Percentiles rank a stretch among this genome's conserved stretches.
These are phyloP conservation scores for Suillus ampliporus DNA, from an alignment of 768 basidiomycete species.

Conservation along the genomic window DNA sequence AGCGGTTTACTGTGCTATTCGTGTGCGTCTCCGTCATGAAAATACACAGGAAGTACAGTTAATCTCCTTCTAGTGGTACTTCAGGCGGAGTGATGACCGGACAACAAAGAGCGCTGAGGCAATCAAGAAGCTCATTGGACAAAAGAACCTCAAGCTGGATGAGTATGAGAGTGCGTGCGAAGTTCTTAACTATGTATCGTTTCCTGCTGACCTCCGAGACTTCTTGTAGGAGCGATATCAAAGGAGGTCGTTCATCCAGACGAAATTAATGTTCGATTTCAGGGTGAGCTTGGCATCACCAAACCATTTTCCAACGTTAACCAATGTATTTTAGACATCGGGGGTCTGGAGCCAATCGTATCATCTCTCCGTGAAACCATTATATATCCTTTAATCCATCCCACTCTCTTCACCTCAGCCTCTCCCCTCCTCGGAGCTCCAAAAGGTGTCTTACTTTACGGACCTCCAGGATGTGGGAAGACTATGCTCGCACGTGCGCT, in stretches of 20 bases:
- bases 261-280: conserved; percentile 74
- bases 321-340: conserved; percentile 64
- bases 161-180: conserved; percentile 86
- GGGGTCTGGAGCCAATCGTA: conserved; percentile 91
- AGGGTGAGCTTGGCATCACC: conserved; percentile 52
- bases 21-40: not conserved
- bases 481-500: conserved; percentile 98
- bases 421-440: conserved; percentile 88
- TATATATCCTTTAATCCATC: conserved; percentile 93
- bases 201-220: conserved; percentile 5
- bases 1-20: conserved; percentile 6
- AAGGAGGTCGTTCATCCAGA: conserved; percentile 87
- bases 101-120: conserved; percentile 4
- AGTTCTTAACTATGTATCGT: not conserved
- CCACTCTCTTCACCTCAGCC: conserved; percentile 81
- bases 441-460: conserved; percentile 96
- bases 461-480: conserved; percentile 98
- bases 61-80: not conserved
- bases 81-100: not conserved
- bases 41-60: not conserved
- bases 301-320: not conserved
- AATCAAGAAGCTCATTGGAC: conserved; percentile 43
- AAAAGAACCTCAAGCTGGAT: conserved; percentile 75
- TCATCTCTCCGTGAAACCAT: conserved; percentile 91
- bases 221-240: conserved; percentile 73